Conservation (phyloP, 331 rosid genomes). For the Acacia pycnantha region DNA sequence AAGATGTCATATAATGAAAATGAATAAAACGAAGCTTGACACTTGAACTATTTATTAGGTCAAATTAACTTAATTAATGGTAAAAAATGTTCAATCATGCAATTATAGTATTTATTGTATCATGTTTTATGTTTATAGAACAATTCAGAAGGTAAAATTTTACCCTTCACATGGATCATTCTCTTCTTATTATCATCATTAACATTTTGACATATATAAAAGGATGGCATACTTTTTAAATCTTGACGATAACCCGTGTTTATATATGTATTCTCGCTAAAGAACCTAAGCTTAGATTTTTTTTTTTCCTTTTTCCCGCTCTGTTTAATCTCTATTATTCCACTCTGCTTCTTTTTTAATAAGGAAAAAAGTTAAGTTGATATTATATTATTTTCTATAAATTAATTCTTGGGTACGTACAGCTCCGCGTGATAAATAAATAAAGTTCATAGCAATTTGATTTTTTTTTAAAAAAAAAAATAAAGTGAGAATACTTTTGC, state of each 20-base stretch:
- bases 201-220: conserved; percentile 20
- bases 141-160: not conserved
- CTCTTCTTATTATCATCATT: conserved; percentile 24
- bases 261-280: not conserved
- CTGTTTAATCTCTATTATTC: not conserved
- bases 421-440: not conserved
- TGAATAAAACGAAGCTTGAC: not conserved
- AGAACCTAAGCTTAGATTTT: not conserved
- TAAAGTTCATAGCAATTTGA: not conserved
- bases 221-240: not conserved
- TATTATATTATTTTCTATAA: no score
- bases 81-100: not conserved
- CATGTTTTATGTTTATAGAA: not conserved
- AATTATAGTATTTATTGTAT: not conserved
- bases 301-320: accelerated
- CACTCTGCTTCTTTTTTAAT: not conserved
- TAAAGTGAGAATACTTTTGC: not conserved
- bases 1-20: not conserved
- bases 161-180: conserved; percentile 39
- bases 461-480: not conserved
- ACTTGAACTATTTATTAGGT: not conserved
- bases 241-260: not conserved
- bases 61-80: not conserved
- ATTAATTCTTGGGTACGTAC: not conserved
- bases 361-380: no score